Conservation (phyloP, 768 basidiomycete genomes). For the Lentinula lateritia region DNA sequence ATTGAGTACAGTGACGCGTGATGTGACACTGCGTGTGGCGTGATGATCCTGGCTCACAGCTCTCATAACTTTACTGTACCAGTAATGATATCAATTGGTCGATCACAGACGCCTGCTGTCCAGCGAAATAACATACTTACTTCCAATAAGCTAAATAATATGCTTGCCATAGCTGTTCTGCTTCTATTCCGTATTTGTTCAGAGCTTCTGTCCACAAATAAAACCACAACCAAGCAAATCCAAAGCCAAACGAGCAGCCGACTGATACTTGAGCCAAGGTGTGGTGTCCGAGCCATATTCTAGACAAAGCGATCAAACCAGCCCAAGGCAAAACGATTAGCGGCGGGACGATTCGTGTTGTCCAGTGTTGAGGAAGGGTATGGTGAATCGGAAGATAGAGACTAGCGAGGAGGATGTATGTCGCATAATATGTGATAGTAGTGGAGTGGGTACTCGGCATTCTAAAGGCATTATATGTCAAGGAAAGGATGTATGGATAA, state of each 20-base stretch:
- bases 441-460: conserved; percentile 86
- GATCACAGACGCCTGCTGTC: not conserved
- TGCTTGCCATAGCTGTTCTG: conserved; percentile 15
- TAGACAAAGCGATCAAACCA: conserved; percentile 48
- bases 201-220: conserved; percentile 43
- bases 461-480: conserved; percentile 25
- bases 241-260: conserved; percentile 51
- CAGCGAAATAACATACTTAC: not conserved
- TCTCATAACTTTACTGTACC: not conserved
- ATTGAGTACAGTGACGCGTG: conserved; percentile 16
- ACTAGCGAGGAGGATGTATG: conserved; percentile 55
- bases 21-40: not conserved
- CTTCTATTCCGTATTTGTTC: conserved; percentile 19
- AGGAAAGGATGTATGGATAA: not conserved
- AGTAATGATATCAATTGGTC: not conserved
- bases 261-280: conserved; percentile 63
- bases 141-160: not conserved
- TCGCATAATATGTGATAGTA: conserved; percentile 56
- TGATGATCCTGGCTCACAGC: too few species aligned
- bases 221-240: conserved; percentile 53
- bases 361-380: conserved; percentile 34
- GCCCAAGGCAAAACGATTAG: conserved; percentile 53
- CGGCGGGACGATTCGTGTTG: conserved; percentile 37
- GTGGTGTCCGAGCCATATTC: conserved; percentile 76
- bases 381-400: conserved; percentile 54